Conservation (phyloP, 2,329 filamentous ascomycete species). For the Calonectria pseudoreteaudii region DNA sequence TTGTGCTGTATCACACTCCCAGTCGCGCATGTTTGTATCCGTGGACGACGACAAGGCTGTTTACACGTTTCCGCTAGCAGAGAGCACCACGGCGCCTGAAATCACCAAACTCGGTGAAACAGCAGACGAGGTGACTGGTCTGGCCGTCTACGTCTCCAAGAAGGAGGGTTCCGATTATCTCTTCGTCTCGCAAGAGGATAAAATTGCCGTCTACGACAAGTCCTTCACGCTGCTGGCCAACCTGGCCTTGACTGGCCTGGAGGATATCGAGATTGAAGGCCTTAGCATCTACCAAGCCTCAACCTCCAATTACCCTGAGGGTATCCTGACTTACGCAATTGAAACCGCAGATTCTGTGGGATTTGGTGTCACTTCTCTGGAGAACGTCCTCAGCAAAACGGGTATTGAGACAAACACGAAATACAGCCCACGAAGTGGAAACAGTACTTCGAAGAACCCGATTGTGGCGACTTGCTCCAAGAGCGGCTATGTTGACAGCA, state of each 20-base stretch:
- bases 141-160: constrained; percentile 54
- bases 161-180: constrained; percentile 53
- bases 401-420: constrained; percentile 50
- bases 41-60: constrained; percentile 51
- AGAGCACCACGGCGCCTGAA: constrained; percentile 51
- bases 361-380: constrained; percentile 55
- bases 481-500: constrained; percentile 49
- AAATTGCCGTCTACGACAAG: constrained; percentile 53
- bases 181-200: constrained; percentile 53
- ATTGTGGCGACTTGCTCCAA: constrained; percentile 50
- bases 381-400: constrained; percentile 47
- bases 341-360: constrained; percentile 53
- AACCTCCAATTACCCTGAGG: constrained; percentile 50
- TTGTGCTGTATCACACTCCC: constrained; percentile 53
- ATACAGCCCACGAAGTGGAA: constrained; percentile 50
- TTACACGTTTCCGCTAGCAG: constrained; percentile 53
- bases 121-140: constrained; percentile 53
- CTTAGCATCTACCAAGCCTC: constrained; percentile 54
- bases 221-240: constrained; percentile 51
- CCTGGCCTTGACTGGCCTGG: constrained; percentile 49
- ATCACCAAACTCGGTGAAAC: constrained; percentile 51
- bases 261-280: constrained; percentile 57
- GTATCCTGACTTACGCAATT: constrained; percentile 54
- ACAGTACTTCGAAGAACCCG: constrained; percentile 36
- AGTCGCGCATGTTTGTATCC: constrained; percentile 54